Conservation (phyloP, 257 asterid species). For the Primulina huaijiensis region DNA sequence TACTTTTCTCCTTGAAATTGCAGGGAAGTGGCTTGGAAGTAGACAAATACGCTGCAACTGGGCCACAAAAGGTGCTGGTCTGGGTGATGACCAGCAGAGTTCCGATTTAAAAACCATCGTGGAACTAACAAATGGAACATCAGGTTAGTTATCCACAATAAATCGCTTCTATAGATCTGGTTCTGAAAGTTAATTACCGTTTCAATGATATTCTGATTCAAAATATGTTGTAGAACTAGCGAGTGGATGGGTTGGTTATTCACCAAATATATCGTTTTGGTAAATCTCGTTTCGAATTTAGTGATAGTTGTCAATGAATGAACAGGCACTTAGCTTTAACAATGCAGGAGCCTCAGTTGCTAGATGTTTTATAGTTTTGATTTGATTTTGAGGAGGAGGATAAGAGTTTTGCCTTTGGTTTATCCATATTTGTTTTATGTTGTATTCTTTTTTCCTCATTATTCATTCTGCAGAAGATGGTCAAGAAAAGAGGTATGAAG, state of each 20-base stretch:
- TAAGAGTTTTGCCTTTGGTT: neutral
- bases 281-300: neutral
- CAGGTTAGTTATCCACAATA: constrained; percentile 41
- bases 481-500: constrained; percentile 56
- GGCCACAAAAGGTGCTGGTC: constrained; percentile 82
- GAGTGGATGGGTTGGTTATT: neutral
- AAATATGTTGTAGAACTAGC: neutral
- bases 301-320: neutral
- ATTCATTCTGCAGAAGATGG: constrained; percentile 58
- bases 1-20: constrained; percentile 14
- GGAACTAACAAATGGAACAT: constrained; percentile 59
- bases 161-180: constrained; percentile 1
- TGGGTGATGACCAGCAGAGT: constrained; percentile 51
- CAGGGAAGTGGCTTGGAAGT: constrained; percentile 91
- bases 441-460: constrained; percentile 4
- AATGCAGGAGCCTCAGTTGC: neutral
- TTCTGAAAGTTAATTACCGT: neutral
- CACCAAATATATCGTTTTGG: neutral
- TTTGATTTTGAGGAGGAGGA: neutral
- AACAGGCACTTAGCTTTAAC: neutral
- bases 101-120: constrained; percentile 52
- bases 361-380: neutral
- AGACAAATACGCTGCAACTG: constrained; percentile 94
- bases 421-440: neutral
- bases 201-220: too few species aligned